Evolutionary conservation across 2,329 filamentous ascomycete species (phyloP), one percentile per base, ranked within the genome.

Genomic region (Aspergillus ustus): DNA sequence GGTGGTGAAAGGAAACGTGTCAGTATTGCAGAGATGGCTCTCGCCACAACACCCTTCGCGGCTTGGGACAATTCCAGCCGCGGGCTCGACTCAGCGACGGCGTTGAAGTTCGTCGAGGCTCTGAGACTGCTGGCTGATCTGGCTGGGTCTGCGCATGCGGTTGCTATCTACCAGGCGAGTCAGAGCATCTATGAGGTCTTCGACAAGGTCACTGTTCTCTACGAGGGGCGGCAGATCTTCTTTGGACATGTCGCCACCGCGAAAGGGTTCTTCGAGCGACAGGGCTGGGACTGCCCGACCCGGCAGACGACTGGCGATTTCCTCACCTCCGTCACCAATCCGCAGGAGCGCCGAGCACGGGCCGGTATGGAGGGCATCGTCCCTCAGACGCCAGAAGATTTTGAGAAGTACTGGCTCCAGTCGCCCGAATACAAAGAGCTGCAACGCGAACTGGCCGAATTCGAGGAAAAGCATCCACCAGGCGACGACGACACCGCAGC

Each of bases 191-290:
- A 73, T 44, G 67, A 73, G 40, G 50, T 85, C 9, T 92, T 92
- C 65, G 89, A 92, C 73, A 91, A 91, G 71, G 85, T 85, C 0
- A 80, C 85, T 0, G 86, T 93, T 0, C 79, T 92, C 0, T 91
- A 92, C 69, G 88, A 91, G 66, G 90, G 90, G 0, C 83, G 87
- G 0, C 84, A 92, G 70, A 91, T 93, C 68, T 93, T 86, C 78
- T 92, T 88, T 65, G 91, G 91, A 0, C 83, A 84, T 0, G 84
- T 86, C 0, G 69, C 69, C 2, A 73, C 80, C 1, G 90, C 90
- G 0, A 87, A 84, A 64, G 71, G 69, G 0, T 92, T 85, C 75
- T 92, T 93, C 62, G 86, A 90, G 68, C 77, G 82, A 2, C 84
- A 89, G 72, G 90, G 90, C 19, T 92, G 86, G 82, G 72, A 82